Percentiles rank a stretch among this genome's conserved stretches.
phyloP scores from a whole-genome alignment of 371 early-diverging fungal species.

The Capillidium heterosporum region DNA sequence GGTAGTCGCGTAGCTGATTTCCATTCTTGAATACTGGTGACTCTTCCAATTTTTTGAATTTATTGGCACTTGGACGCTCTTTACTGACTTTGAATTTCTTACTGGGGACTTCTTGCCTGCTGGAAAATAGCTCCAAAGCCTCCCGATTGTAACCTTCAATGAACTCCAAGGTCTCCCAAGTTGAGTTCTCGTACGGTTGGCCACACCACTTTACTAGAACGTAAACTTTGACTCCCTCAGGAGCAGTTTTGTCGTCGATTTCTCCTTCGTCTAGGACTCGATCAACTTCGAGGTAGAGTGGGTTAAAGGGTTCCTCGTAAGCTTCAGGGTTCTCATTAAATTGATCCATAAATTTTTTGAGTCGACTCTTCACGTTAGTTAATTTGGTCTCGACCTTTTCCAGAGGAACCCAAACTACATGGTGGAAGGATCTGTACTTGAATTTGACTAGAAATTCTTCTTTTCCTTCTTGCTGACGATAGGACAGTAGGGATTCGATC shows the following conservation, averaged over 20 bases:
- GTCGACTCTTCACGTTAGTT: slow-evolving; percentile 53
- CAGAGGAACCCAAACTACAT: slow-evolving; percentile 12
- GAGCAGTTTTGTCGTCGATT: slow-evolving; percentile 20
- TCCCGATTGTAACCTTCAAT: slow-evolving; percentile 25
- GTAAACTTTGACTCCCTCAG: slow-evolving; percentile 33
- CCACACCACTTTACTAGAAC: slow-evolving; percentile 86
- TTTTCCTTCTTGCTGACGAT: neutral
- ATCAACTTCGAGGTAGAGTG: slow-evolving; percentile 36
- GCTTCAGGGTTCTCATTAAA: slow-evolving; percentile 21
- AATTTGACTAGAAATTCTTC: slow-evolving; percentile 10
- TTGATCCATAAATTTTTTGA: slow-evolving; percentile 57
- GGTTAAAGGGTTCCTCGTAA: slow-evolving; percentile 33
- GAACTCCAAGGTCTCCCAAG: slow-evolving; percentile 70
- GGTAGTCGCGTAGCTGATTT: slow-evolving; percentile 48
- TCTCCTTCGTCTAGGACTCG: slow-evolving; percentile 78
- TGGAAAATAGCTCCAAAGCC: slow-evolving; percentile 24
- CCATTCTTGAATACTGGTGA: slow-evolving; percentile 48
- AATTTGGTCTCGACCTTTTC: slow-evolving; percentile 37
- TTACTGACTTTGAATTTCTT: neutral
- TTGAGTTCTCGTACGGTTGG: slow-evolving; percentile 68
- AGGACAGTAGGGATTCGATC: slow-evolving; percentile 1
- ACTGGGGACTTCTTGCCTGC: slow-evolving; percentile 17
- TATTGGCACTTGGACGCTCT: slow-evolving; percentile 26
- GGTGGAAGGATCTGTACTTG: slow-evolving; percentile 7
- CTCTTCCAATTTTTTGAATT: slow-evolving; percentile 38